Conservation (phyloP, 2,329 filamentous ascomycete species). For the Colletotrichum acutatum region DNA sequence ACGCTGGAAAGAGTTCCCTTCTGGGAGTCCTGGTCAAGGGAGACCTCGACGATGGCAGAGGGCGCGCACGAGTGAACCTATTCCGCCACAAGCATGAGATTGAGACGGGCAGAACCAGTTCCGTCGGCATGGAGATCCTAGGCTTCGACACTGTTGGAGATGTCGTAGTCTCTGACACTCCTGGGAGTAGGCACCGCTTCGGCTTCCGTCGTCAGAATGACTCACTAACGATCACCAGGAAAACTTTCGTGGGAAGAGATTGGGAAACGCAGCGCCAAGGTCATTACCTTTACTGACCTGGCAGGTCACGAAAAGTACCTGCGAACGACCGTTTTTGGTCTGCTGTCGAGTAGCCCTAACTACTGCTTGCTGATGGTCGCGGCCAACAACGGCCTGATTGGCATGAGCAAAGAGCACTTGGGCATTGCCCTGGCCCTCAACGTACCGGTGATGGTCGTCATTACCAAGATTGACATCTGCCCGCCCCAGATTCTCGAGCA, state of each 20-base stretch:
- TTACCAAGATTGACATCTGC: slow-evolving; percentile 99
- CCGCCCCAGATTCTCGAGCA: slow-evolving; percentile 94
- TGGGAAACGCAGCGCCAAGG: slow-evolving; percentile 92
- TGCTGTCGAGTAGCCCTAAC: slow-evolving; percentile 94
- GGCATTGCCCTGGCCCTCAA: slow-evolving; percentile 95
- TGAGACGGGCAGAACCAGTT: slow-evolving; percentile 93
- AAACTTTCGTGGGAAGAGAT: slow-evolving; percentile 97
- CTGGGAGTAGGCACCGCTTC: slow-evolving; percentile 72
- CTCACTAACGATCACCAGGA: slow-evolving; percentile 45
- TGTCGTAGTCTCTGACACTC: slow-evolving; percentile 82
- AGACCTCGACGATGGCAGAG: slow-evolving; percentile 91
- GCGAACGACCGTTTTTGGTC: slow-evolving; percentile 93
- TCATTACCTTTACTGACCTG: slow-evolving; percentile 95
- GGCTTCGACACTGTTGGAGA: slow-evolving; percentile 91
- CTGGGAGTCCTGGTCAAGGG: slow-evolving; percentile 96
- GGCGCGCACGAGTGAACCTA: slow-evolving; percentile 92
- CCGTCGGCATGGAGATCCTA: slow-evolving; percentile 99
- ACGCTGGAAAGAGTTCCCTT: slow-evolving; percentile 97
- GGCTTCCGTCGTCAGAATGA: not conserved
- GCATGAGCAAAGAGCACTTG: slow-evolving; percentile 98
- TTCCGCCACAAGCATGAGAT: slow-evolving; percentile 99
- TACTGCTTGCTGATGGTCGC: slow-evolving; percentile 99
- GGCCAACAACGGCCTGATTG: slow-evolving; percentile 95
- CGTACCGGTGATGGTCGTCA: slow-evolving; percentile 96
- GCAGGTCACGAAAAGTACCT: slow-evolving; percentile 96